Evolutionary conservation across 352 stramenopile genomes (phyloP).

Genomic region (Pythium insidiosum): DNA sequence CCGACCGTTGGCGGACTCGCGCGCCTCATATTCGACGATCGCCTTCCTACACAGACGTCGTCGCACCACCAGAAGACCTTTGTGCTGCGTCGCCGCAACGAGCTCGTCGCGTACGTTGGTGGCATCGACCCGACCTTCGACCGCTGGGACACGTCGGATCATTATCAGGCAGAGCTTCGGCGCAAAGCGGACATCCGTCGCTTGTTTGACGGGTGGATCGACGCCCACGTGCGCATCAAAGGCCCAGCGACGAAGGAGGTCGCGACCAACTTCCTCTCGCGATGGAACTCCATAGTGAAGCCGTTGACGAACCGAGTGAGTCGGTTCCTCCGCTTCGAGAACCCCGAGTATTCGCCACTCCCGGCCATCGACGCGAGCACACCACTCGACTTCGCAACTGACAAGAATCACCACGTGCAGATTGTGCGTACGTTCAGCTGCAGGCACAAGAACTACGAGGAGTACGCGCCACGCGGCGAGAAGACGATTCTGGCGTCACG

Average conservation of each 20-base stretch:
- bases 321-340: conserved; percentile 36
- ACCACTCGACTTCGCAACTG: too few species aligned
- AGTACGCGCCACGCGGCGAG: conserved; percentile 3
- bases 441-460: too few species aligned
- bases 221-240: conserved; percentile 32
- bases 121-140: conserved; percentile 47
- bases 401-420: too few species aligned
- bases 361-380: too few species aligned
- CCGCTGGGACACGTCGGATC: conserved; percentile 53
- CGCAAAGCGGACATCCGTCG: conserved; percentile 17
- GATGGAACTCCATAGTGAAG: conserved; percentile 35
- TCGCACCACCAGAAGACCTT: too few species aligned
- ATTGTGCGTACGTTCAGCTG: too few species aligned
- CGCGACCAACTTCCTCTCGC: conserved; percentile 29
- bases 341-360: too few species aligned
- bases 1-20: conserved; percentile 6
- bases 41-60: too few species aligned
- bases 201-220: conserved; percentile 41
- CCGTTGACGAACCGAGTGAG: conserved; percentile 19
- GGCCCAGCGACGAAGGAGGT: too few species aligned
- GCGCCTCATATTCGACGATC: conserved; percentile 44
- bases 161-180: conserved; percentile 35
- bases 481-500: too few species aligned
- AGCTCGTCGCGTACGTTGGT: too few species aligned
- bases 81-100: too few species aligned